Conservation (phyloP, 371 early-diverging fungal species). For the Rhizopus delemar region DNA sequence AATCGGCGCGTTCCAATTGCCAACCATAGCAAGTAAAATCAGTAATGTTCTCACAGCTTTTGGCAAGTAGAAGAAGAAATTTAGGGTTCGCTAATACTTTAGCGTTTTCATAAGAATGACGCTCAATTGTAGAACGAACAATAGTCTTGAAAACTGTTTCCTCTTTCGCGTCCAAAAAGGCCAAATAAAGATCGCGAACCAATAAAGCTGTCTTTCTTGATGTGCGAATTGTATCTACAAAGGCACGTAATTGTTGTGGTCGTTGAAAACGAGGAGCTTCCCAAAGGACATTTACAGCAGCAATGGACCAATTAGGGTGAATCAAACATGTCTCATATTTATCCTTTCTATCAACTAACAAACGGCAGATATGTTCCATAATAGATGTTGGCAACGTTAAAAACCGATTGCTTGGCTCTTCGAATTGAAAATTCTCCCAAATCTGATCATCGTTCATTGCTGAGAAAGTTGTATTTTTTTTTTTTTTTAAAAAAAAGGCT, state of each 20-base stretch:
- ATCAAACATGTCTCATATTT: conserved; percentile 32
- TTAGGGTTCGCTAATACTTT: conserved; percentile 19
- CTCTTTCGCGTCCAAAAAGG: conserved; percentile 18
- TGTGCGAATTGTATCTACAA: conserved; percentile 11
- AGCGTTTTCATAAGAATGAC: conserved; percentile 14
- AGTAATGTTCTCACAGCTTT: conserved; percentile 35
- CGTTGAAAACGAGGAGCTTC: conserved; percentile 28
- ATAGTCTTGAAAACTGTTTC: conserved; percentile 26
- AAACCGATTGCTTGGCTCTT: conserved; percentile 8
- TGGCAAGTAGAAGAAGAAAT: conserved; percentile 19
- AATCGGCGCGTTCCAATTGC: conserved; percentile 17
- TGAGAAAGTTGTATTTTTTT: neutral
- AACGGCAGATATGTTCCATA: conserved; percentile 40
- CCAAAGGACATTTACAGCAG: conserved; percentile 42
- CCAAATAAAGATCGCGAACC: conserved; percentile 30
- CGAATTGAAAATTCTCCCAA: conserved; percentile 23
- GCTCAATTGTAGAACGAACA: conserved; percentile 14
- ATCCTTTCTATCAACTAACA: conserved; percentile 29
- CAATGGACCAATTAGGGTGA: conserved; percentile 30
- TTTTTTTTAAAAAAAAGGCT: too few relatives aligned
- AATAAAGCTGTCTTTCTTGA: conserved; percentile 27
- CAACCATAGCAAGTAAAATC: conserved; percentile 44
- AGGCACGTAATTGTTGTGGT: conserved; percentile 26
- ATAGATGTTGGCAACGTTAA: conserved; percentile 21
- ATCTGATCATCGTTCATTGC: neutral